These are phyloP conservation scores for Conringia planisiliqua DNA, from an alignment of 345 rosid species.

Conservation along the genomic window DNA sequence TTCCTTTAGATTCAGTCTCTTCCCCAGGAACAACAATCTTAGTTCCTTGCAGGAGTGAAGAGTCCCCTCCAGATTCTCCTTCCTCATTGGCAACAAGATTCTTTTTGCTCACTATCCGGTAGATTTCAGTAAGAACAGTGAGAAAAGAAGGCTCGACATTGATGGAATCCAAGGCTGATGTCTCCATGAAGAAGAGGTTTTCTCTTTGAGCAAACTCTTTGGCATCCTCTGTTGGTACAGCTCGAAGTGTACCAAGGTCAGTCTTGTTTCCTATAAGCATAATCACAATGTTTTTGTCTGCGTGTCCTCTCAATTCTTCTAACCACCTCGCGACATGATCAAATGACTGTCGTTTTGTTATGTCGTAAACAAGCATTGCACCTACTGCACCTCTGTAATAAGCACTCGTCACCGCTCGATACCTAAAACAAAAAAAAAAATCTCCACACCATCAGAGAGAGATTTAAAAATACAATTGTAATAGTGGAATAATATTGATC, in stretches of 20 bases:
- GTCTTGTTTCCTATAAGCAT: slow-evolving; percentile 82
- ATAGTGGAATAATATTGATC: not conserved
- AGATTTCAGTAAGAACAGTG: slow-evolving; percentile 59
- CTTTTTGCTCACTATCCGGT: slow-evolving; percentile 65
- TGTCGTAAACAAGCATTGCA: slow-evolving; percentile 78
- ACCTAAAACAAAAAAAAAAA: slow-evolving; percentile 33
- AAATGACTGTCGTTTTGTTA: slow-evolving; percentile 75
- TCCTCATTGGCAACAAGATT: slow-evolving; percentile 49
- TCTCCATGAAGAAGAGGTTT: slow-evolving; percentile 76
- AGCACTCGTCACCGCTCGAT: slow-evolving; percentile 83
- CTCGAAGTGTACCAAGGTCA: slow-evolving; percentile 63
- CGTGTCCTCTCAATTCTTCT: slow-evolving; percentile 76
- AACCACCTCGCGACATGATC: slow-evolving; percentile 81
- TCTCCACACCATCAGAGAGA: not conserved
- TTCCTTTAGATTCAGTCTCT: slow-evolving; percentile 37
- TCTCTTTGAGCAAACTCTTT: slow-evolving; percentile 84
- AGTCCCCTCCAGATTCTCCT: slow-evolving; percentile 34
- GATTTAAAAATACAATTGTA: not conserved
- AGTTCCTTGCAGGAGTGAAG: slow-evolving; percentile 60
- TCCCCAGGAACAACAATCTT: slow-evolving; percentile 55
- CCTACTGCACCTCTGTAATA: slow-evolving; percentile 80
- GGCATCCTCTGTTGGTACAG: slow-evolving; percentile 70
- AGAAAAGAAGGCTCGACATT: slow-evolving; percentile 74
- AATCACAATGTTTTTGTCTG: slow-evolving; percentile 67
- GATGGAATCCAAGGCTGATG: slow-evolving; percentile 67